phyloP scores from a whole-genome alignment of 495 filamentous ascomycete species.

The Podospora fimiseda region DNA sequence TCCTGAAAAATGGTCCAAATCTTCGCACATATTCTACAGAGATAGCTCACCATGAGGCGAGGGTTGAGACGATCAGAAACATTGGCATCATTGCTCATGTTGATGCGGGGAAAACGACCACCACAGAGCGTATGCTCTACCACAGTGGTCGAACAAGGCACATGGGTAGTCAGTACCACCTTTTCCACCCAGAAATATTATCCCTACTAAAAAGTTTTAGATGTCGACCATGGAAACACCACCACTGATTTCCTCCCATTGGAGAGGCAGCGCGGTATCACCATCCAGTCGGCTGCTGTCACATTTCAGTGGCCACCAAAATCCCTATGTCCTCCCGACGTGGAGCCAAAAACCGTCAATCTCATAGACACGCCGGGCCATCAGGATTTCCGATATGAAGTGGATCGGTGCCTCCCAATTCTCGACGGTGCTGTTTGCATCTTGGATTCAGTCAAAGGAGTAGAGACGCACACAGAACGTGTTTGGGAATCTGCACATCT shows the following conservation, averaged over 20 bases:
- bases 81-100: slow-evolving; percentile 99
- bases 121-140: slow-evolving; percentile 98
- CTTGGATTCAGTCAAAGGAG: slow-evolving; percentile 91
- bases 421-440: slow-evolving; percentile 95
- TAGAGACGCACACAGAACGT: slow-evolving; percentile 96
- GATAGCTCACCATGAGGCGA: slow-evolving; percentile 28
- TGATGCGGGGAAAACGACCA: slow-evolving; percentile 98
- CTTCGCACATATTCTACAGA: slow-evolving; percentile 16
- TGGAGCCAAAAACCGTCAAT: slow-evolving; percentile 59
- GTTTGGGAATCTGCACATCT: slow-evolving; percentile 88
- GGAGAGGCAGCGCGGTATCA: slow-evolving; percentile 89
- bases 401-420: slow-evolving; percentile 84
- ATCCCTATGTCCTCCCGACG: slow-evolving; percentile 27
- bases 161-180: slow-evolving; percentile 60
- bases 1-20: slow-evolving; percentile 15
- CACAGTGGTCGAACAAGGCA: slow-evolving; percentile 85
- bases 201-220: slow-evolving; percentile 35
- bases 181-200: slow-evolving; percentile 11
- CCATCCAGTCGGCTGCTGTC: slow-evolving; percentile 95
- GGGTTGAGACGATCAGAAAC: slow-evolving; percentile 62
- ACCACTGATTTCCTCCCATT: slow-evolving; percentile 97
- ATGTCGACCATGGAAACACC: slow-evolving; percentile 95
- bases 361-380: slow-evolving; percentile 97
- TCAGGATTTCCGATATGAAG: slow-evolving; percentile 97
- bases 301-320: slow-evolving; percentile 75